Evolutionary conservation across 306 rosid species (phyloP).

Genomic region (Acacia melanoxylon): DNA sequence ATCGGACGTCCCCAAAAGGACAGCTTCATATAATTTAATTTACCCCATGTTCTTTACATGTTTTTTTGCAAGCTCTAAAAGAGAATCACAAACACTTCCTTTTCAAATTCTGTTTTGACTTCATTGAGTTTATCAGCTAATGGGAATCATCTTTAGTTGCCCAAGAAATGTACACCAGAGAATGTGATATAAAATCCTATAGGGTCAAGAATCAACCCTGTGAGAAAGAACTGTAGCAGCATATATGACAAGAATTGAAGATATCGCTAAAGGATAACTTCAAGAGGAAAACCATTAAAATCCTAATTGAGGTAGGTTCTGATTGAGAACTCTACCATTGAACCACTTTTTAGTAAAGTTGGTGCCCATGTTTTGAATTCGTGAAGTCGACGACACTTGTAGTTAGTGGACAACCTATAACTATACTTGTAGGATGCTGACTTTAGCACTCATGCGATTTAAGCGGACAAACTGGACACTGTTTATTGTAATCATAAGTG

Average conservation of each 20-base stretch:
- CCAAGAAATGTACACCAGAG: conserved; percentile 1
- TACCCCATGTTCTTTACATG: neutral
- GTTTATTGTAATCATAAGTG: neutral
- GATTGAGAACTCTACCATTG: neutral
- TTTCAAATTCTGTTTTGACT: neutral
- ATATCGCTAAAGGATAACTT: neutral
- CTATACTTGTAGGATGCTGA: conserved; percentile 13
- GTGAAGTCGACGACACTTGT: neutral
- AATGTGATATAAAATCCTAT: neutral
- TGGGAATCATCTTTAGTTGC: neutral
- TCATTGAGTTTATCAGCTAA: neutral
- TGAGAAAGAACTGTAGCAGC: conserved; percentile 6
- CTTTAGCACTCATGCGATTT: conserved; percentile 17
- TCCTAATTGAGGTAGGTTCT: conserved; percentile 12
- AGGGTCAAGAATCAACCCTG: neutral
- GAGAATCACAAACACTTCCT: neutral
- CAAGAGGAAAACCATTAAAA: conserved; percentile 9
- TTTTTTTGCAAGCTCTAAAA: neutral
- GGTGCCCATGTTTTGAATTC: neutral
- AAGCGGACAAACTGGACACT: conserved; percentile 19
- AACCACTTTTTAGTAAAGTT: conserved; percentile 8
- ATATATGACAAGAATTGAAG: neutral
- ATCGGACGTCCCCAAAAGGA: no score
- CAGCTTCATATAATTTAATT: neutral
- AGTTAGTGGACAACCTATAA: conserved; percentile 24